Evolutionary conservation across 179 eudicot genomes (phyloP).

Genomic region (Kewa caespitosa): DNA sequence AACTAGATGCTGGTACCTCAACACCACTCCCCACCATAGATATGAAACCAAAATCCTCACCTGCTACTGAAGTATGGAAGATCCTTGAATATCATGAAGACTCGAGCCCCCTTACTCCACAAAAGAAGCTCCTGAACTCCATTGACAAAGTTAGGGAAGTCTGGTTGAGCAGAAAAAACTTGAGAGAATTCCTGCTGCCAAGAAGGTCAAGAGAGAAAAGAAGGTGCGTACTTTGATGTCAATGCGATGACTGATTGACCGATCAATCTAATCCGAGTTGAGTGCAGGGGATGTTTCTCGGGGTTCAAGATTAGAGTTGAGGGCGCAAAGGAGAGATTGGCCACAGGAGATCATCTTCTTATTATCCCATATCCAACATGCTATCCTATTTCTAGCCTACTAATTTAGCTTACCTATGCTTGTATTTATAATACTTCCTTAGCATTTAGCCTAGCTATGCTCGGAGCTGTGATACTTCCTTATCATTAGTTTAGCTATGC

Average conservation of each 20-base stretch:
- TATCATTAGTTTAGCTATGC: constrained; percentile 11
- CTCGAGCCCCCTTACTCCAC: constrained; percentile 52
- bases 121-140: constrained; percentile 63
- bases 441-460: constrained; percentile 1
- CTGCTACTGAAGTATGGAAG: constrained; percentile 42
- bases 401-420: constrained; percentile 5
- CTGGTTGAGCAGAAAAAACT: constrained; percentile 49
- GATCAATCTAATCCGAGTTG: constrained; percentile 1
- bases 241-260: constrained; percentile 48
- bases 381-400: no score
- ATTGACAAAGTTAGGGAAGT: constrained; percentile 74
- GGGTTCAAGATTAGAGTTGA: neutral
- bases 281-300: neutral
- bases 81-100: constrained; percentile 37
- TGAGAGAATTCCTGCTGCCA: constrained; percentile 67
- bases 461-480: constrained; percentile 8
- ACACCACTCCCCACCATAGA: constrained; percentile 45
- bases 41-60: constrained; percentile 30
- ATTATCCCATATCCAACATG: constrained; percentile 38
- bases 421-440: constrained; percentile 8
- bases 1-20: constrained; percentile 28
- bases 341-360: constrained; percentile 34
- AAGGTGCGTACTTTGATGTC: constrained; percentile 68
- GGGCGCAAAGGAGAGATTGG: constrained; percentile 15
- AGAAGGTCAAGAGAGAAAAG: constrained; percentile 59